These are phyloP conservation scores for Coniella vitis DNA, from an alignment of 2,329 filamentous ascomycete species.

Conservation along the genomic window DNA sequence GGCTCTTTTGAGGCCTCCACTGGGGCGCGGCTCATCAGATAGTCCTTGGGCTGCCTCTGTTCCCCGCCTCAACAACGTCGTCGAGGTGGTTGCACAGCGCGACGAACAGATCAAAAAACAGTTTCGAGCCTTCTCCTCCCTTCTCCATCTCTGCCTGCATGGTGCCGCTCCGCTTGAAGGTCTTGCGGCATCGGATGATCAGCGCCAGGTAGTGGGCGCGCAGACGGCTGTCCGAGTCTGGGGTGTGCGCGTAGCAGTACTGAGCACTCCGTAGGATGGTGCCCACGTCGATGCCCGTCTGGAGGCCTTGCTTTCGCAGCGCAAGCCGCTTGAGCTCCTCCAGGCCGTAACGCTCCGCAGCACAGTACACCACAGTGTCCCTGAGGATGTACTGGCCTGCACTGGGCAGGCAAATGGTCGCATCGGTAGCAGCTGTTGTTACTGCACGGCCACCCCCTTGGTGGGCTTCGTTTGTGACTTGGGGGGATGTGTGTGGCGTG, in stretches of 20 bases:
- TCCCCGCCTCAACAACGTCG: constrained; percentile 84
- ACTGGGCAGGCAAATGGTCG: constrained; percentile 71
- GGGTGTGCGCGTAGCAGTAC: constrained; percentile 93
- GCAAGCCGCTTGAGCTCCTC: constrained; percentile 87
- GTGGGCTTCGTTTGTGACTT: constrained; percentile 33
- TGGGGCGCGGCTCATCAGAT: constrained; percentile 34
- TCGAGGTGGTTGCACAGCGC: constrained; percentile 98
- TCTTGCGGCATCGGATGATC: constrained; percentile 95
- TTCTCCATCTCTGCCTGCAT: constrained; percentile 99
- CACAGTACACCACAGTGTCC: constrained; percentile 92
- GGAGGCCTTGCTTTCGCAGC: constrained; percentile 89
- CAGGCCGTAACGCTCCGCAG: constrained; percentile 82
- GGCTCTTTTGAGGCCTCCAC: no score
- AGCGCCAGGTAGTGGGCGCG: constrained; percentile 95
- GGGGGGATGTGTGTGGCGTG: constrained; percentile 44
- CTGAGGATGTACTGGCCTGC: constrained; percentile 72
- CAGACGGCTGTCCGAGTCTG: constrained; percentile 84
- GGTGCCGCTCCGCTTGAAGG: constrained; percentile 95
- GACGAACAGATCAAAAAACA: constrained; percentile 98
- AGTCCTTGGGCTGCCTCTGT: constrained; percentile 52
- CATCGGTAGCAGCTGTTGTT: constrained; percentile 49
- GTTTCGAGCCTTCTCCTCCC: constrained; percentile 65
- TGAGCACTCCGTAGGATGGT: constrained; percentile 88
- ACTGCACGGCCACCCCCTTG: constrained; percentile 35
- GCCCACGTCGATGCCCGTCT: constrained; percentile 84